Evolutionary conservation across 768 basidiomycete genomes (phyloP), one percentile per base, ranked within the genome.

Genomic region (Infundibulicybe gibba): DNA sequence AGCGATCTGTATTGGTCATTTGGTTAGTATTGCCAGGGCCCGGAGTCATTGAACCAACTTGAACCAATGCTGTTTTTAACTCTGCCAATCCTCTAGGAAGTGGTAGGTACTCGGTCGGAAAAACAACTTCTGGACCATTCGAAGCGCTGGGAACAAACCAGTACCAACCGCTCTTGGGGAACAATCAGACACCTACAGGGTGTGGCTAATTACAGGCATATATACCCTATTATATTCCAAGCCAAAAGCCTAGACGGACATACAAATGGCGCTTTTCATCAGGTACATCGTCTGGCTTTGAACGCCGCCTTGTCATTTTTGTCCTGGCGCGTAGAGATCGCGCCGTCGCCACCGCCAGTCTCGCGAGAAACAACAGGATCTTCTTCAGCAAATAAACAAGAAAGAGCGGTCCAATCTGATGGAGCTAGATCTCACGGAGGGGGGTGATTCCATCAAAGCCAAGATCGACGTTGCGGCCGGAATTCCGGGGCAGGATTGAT

Each of bases 251-350:
- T 30, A 31, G 17, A 32, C 17, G 13, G 41, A 15, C 16, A 40
- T 43, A n/a, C n/a, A 8, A 25, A 25, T 39, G 12, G 17, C 3
- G 31, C 32, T 17, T 39, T 39, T n/a, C n/a, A n/a, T 6, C 41
- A 82, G 81, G 81, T 5, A 72, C 79, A 5, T 78, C 82, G 14
- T 77, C 78, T 25, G 82, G 82, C 12, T 76, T 85, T 50, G 83
- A 83, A 11, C 70, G 66, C 39, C 74, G 76, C 5, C 66, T 85
- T 12, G 72, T 77, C 8, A 54, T 48, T 14, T 54, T 70, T 16
- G 74, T 67, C 1, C 69, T 81, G 15, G 63, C 64, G 30, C 71
- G 81, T 5, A 82, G 83, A 5, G 84, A 87, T 59, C 70, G 69
- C 19, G 83, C 84, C 35, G 75, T 85, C 42, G 82, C 83, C 1